Evolutionary conservation across 2,329 filamentous ascomycete species (phyloP), one percentile per base, ranked within the genome.

Genomic region (Penicillium digitatum): DNA sequence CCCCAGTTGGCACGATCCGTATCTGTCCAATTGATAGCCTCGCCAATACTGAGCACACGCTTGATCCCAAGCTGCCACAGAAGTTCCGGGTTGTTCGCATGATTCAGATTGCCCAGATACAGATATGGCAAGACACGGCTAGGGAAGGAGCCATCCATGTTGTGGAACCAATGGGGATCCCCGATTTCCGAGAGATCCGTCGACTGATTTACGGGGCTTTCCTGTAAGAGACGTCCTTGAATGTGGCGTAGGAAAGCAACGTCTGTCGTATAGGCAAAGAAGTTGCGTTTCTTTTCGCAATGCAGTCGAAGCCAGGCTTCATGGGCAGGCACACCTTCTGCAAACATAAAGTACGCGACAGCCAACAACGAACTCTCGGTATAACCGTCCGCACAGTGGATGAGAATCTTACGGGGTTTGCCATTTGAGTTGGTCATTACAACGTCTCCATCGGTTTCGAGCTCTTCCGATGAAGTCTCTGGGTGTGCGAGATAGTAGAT

Each of bases 351-450:
- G 73, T 99, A 99, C 10, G 93, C 90, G 37, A 99, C 84, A 2
- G 84, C 90, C 18, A 99, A 80, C 72, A 99, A 81, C 1, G 91
- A 91, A 1, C 89, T 93, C 73, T 99, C 94, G 0, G 94, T 99
- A 67, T 99, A 99, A 18, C 94, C 94, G 72, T 99, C 94, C 2
- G 87, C 87, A 72, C 94, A 97, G 73, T 97, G 93, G 38, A 99
- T 89, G 31, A 97, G 82, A 32, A 97, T 84, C 68, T 86, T 91
- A 59, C 85, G 79, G 52, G 84, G 78, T 32, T 74, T 73, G 27
- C 69, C 69, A 9, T 59, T 60, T 6, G 69, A 61, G 8, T 67
- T 62, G 1, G 70, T 66, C 79, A 87, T 83, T 43, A 76, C 74
- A 51, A 81, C 79, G 61, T 87, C 84, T 2, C 79, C 79, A 61